These are phyloP conservation scores for Chaetothyriales sp. DNA, from an alignment of 2,329 filamentous ascomycete genomes.

Conservation along the genomic window DNA sequence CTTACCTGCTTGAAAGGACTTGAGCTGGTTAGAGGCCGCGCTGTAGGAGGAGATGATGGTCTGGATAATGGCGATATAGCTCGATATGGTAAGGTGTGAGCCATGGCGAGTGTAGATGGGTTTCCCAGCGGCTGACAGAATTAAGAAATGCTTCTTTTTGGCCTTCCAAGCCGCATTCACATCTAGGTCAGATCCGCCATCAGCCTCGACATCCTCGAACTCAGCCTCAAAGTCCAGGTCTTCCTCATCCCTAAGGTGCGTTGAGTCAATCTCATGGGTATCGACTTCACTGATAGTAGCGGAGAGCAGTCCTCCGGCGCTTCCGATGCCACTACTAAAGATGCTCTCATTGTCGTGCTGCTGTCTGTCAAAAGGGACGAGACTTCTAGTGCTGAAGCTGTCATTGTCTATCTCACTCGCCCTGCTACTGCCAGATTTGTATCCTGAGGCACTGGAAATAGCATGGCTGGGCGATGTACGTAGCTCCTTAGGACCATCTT, in stretches of 20 bases:
- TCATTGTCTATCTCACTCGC: slow-evolving; percentile 38
- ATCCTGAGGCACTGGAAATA: slow-evolving; percentile 17
- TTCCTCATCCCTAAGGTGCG: slow-evolving; percentile 29
- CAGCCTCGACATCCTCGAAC: slow-evolving; percentile 45
- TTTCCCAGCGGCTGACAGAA: slow-evolving; percentile 89
- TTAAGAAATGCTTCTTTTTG: slow-evolving; percentile 94
- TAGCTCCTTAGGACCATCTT: slow-evolving; percentile 54
- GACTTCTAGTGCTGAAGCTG: slow-evolving; percentile 37
- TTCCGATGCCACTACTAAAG: slow-evolving; percentile 51
- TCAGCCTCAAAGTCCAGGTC: slow-evolving; percentile 60
- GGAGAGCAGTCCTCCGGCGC: slow-evolving; percentile 18
- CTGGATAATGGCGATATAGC: slow-evolving; percentile 87
- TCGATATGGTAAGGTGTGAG: slow-evolving; percentile 76
- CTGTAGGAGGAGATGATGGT: slow-evolving; percentile 97
- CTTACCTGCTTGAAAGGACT: slow-evolving; percentile 73
- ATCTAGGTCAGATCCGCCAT: slow-evolving; percentile 38
- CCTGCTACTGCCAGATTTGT: slow-evolving; percentile 31
- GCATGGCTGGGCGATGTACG: slow-evolving; percentile 36
- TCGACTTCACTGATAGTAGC: slow-evolving; percentile 26
- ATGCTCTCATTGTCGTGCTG: slow-evolving; percentile 67
- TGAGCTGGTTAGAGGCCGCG: slow-evolving; percentile 59
- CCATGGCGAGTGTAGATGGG: slow-evolving; percentile 95
- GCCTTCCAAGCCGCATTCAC: slow-evolving; percentile 67
- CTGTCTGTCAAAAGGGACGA: slow-evolving; percentile 38
- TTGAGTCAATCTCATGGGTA: background rate